These are phyloP conservation scores for Saccharomyces mikatae DNA, from an alignment of 805 yeast genomes.

Conservation along the genomic window DNA sequence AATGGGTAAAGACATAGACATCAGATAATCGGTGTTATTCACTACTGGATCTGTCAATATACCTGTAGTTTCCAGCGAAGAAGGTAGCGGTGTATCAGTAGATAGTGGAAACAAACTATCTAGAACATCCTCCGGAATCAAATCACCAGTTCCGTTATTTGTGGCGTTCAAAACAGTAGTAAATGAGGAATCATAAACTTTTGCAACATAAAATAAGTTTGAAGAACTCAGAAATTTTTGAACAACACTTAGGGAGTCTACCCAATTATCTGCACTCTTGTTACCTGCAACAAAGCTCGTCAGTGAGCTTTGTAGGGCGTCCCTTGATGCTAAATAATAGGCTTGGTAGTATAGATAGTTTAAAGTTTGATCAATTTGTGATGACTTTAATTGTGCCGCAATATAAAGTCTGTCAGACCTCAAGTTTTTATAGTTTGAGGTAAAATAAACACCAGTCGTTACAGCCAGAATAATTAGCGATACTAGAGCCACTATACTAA, in stretches of 20 bases:
- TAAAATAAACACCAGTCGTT: constrained; percentile 69
- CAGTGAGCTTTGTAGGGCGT: constrained; percentile 51
- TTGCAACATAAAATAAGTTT: constrained; percentile 53
- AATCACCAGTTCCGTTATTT: constrained; percentile 34
- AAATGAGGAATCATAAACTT: constrained; percentile 57
- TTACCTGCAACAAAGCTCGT: constrained; percentile 67
- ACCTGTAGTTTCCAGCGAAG: constrained; percentile 38
- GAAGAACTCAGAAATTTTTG: constrained; percentile 60
- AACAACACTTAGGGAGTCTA: constrained; percentile 38
- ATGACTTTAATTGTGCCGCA: constrained; percentile 72
- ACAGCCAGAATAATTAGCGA: constrained; percentile 67
- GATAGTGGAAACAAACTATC: constrained; percentile 44
- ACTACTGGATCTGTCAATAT: constrained; percentile 58
- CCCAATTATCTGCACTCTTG: constrained; percentile 42
- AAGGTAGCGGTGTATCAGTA: constrained; percentile 39
- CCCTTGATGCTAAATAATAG: constrained; percentile 54
- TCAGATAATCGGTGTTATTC: constrained; percentile 40
- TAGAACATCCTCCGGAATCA: constrained; percentile 27
- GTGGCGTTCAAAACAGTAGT: constrained; percentile 38
- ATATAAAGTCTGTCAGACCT: constrained; percentile 67
- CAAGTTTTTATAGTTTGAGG: constrained; percentile 49
- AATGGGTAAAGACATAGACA: constrained; percentile 75
- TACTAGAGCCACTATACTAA: constrained; percentile 57
- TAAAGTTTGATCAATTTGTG: constrained; percentile 67
- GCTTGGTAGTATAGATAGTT: constrained; percentile 60